These are phyloP conservation scores for Xylaria grammica DNA, from an alignment of 495 filamentous ascomycete genomes.

Conservation along the genomic window DNA sequence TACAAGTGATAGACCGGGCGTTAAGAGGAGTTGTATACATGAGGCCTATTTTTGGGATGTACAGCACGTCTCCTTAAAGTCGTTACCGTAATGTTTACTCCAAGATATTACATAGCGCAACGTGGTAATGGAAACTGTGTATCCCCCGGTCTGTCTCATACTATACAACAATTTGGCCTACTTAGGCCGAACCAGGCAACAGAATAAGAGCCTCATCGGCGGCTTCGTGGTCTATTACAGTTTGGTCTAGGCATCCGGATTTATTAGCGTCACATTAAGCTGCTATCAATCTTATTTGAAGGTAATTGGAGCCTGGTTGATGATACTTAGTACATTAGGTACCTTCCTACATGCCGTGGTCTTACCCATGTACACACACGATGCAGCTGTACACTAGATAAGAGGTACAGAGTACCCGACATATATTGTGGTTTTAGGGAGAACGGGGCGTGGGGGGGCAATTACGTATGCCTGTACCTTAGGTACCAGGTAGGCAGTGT, in stretches of 20 bases:
- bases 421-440: too few relatives aligned
- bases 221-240: not conserved
- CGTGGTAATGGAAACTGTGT: not conserved
- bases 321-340: too few relatives aligned
- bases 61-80: conserved; percentile 13
- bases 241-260: conserved; percentile 7
- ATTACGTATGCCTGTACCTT: too few relatives aligned
- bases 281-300: not conserved
- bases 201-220: conserved; percentile 7
- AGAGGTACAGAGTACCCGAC: too few relatives aligned
- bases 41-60: conserved; percentile 5
- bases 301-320: not conserved
- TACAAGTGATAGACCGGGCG: conserved; percentile 31
- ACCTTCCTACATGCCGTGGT: too few relatives aligned
- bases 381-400: too few relatives aligned
- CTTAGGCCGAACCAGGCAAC: not conserved
- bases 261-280: not conserved
- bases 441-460: too few relatives aligned
- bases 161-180: not conserved
- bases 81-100: not conserved
- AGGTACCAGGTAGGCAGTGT: too few relatives aligned
- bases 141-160: not conserved
- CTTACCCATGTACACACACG: too few relatives aligned
- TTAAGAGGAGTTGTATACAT: conserved; percentile 20
- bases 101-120: conserved; percentile 1